Evolutionary conservation across 129 eudicot genomes (phyloP), one percentile per base, ranked within the genome.

Genomic region (Lactuca saligna): DNA sequence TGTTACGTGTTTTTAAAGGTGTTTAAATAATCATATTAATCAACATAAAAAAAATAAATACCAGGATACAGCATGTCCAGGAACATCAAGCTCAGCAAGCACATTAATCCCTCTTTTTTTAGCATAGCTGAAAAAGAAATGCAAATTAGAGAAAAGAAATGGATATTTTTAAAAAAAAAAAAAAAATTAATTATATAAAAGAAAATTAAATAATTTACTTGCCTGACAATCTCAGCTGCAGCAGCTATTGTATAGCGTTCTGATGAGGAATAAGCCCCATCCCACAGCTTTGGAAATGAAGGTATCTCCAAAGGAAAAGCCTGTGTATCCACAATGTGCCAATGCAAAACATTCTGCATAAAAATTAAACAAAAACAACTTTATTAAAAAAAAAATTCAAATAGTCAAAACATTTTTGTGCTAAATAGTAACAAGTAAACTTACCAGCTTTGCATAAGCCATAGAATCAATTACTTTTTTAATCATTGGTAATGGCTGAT

Each of bases 31-130:
- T 4, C 8, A 56, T 13, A 6, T n/a, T 38, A 15, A 73, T 41
- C 8, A 10, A 54, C 8, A 48, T 17, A 57, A 35, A 41, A 70
- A 10, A 38, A 33, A n/a, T n/a, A n/a, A 20, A 44, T 86, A 85
- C 98, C 98, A 93, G 54, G 98, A 93, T 63, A 34, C 74, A 57
- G 98, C 98, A 78, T 93, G 98, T 57, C 98, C 98, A 10, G 98
- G 98, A 62, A 93, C 88, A 73, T 93, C 98, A 77, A 93, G 79
- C 77, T 93, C 98, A 68, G 98, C 94, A 71, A 93, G 79, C 35
- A 93, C 98, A 65, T 85, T 85, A 37, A 93, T 77, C 63, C 98
- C 98, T 41, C 95, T 81, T 75, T 79, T 83, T 78, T 85, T 72
- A 54, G 98, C 97, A 81, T 89, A 93, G 20, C 98, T 93, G 81